Evolutionary conservation across 1,284 basidiomycete genomes (phyloP), one percentile per base, ranked within the genome.

Genomic region (Flammula alnicola): DNA sequence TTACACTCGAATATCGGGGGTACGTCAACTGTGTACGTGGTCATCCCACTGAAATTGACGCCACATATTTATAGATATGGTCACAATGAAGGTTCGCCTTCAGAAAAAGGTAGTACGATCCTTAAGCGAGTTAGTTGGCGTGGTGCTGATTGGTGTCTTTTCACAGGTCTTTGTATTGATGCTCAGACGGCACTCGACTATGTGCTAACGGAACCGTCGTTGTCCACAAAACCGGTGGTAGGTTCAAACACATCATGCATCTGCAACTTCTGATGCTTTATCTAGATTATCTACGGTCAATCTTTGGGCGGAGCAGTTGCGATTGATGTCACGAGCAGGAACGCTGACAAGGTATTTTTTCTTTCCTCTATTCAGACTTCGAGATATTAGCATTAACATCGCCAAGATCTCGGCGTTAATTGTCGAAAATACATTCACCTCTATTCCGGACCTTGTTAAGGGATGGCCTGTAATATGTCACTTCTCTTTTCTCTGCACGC

Each of bases 221-320:
- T 73, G 4, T 60, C 62, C 0, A 36, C 57, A 8, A 52, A 41
- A 4, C 69, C 68, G 14, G 61, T 71, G 9, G 69, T 72, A 52
- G n/a, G 62, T 53, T 20, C n/a, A n/a, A n/a, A n/a, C n/a, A n/a
- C n/a, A n/a, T n/a, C n/a, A 9, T 31, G 3, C 12, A 6, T 19
- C 25, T 11, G n/a, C 35, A n/a, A 17, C 44, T 30, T 25, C 41
- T 35, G 17, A 4, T 44, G 17, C 9, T 41, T 9, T 32, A 22
- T 19, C 23, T 26, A 76, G 74, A 62, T 76, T 16, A 23, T 74
- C 6, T 72, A 63, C 37, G 75, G 74, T 1, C 68, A 70, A 42
- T 74, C 73, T 1, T 60, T 76, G 2, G 75, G 75, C 9, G 75
- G 74, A 2, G 75, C 70, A 8, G 73, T 77, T 12, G 74, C 74